phyloP scores from a whole-genome alignment of 148 eudicot species.

The Rhododendron vialii region DNA sequence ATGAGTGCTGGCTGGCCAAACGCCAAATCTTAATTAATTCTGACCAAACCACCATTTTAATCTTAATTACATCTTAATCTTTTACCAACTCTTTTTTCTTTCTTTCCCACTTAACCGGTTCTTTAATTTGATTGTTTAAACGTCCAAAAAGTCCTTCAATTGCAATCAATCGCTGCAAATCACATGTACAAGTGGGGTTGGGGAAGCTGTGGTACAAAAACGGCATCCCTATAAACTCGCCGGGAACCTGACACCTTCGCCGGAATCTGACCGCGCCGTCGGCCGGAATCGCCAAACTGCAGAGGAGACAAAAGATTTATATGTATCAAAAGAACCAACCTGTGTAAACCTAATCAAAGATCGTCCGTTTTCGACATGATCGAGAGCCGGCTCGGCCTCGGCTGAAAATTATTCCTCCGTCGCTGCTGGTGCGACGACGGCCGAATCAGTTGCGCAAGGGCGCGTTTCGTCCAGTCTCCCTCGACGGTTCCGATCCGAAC shows the following conservation, averaged over 20 bases:
- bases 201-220: neutral
- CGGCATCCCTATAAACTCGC: neutral
- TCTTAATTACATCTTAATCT: neutral
- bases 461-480: constrained; percentile 49
- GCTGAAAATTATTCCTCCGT: constrained; percentile 29
- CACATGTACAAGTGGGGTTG: constrained; percentile 11
- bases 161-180: constrained; percentile 15
- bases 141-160: constrained; percentile 19
- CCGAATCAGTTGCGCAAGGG: constrained; percentile 43
- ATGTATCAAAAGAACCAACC: constrained; percentile 4
- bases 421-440: constrained; percentile 55
- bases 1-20: neutral
- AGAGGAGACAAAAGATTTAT: neutral
- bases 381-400: constrained; percentile 37
- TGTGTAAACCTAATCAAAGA: neutral
- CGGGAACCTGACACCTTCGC: neutral
- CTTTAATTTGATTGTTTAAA: neutral
- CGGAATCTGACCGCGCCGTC: neutral
- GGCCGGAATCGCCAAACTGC: neutral
- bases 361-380: constrained; percentile 36
- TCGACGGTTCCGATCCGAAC: constrained; percentile 56
- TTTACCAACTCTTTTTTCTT: neutral
- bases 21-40: neutral
- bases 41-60: neutral
- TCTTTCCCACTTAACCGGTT: neutral